Evolutionary conservation across 192 early-diverging fungal genomes (phyloP).

Genomic region (Pilaira anomala): DNA sequence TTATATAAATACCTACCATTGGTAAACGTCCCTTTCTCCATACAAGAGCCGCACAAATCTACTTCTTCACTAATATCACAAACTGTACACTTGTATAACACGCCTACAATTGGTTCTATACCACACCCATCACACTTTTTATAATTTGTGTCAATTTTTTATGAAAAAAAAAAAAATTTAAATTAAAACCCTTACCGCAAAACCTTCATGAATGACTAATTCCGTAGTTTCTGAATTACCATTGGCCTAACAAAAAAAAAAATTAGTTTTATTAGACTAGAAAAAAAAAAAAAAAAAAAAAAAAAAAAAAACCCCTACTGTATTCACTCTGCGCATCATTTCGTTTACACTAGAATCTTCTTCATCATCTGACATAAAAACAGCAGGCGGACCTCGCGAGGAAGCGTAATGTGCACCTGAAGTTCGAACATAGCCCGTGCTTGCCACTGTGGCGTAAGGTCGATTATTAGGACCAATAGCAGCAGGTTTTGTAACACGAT

Average conservation of each 20-base stretch:
- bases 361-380: slow-evolving; percentile 56
- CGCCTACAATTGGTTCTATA: slow-evolving; percentile 69
- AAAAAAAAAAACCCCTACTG: neutral
- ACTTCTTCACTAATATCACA: slow-evolving; percentile 61
- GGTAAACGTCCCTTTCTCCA: slow-evolving; percentile 49
- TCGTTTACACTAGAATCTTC: slow-evolving; percentile 41
- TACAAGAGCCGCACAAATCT: slow-evolving; percentile 68
- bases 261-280: neutral
- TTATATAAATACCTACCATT: slow-evolving; percentile 31
- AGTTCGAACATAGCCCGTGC: slow-evolving; percentile 24
- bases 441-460: slow-evolving; percentile 23
- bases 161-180: no score
- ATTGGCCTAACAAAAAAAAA: neutral
- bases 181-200: slow-evolving; percentile 24
- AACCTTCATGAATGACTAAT: slow-evolving; percentile 36
- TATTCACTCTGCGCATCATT: slow-evolving; percentile 35
- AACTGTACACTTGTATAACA: slow-evolving; percentile 62
- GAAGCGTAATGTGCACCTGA: slow-evolving; percentile 48
- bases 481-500: slow-evolving; percentile 14
- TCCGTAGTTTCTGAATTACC: slow-evolving; percentile 2
- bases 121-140: slow-evolving; percentile 67
- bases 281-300: neutral
- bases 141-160: slow-evolving; percentile 36
- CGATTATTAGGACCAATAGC: slow-evolving; percentile 24
- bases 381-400: slow-evolving; percentile 40